These are phyloP conservation scores for Retiboletus flavoniger DNA, from an alignment of 1,284 basidiomycete genomes.

Conservation along the genomic window DNA sequence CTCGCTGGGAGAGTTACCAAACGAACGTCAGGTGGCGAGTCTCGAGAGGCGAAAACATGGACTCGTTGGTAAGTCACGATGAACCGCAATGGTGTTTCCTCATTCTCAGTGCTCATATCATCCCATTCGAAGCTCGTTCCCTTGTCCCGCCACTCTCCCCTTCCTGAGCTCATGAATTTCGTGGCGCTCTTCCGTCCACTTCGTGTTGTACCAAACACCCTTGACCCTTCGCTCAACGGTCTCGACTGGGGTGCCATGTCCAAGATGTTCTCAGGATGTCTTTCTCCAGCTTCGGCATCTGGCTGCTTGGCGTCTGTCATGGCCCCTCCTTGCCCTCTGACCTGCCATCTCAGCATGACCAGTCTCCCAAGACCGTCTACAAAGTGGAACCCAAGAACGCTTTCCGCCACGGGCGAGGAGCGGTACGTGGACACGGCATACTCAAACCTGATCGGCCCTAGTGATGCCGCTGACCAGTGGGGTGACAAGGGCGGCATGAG, in stretches of 20 bases:
- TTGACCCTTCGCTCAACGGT: conserved; percentile 58
- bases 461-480: conserved; percentile 51
- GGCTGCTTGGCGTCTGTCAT: conserved; percentile 14
- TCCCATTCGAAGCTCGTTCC: conserved; percentile 65
- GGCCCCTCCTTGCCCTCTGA: conserved; percentile 26
- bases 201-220: conserved; percentile 76
- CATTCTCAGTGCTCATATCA: not conserved
- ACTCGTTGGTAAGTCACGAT: conserved; percentile 52
- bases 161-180: conserved; percentile 80
- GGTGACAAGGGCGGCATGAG: conserved; percentile 46
- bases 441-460: conserved; percentile 58
- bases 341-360: conserved; percentile 10
- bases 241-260: conserved; percentile 73
- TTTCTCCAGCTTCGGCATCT: conserved; percentile 32
- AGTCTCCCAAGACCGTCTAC: conserved; percentile 15
- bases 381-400: not conserved
- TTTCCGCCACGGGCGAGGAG: not conserved
- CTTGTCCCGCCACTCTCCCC: conserved; percentile 78
- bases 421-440: conserved; percentile 48
- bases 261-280: conserved; percentile 59
- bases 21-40: conserved; percentile 42
- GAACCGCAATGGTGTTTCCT: no score
- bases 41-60: conserved; percentile 46
- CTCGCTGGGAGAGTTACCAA: conserved; percentile 64
- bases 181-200: conserved; percentile 77